These are phyloP conservation scores for Tilletia caries DNA, from an alignment of 1,284 basidiomycete species.

Conservation along the genomic window DNA sequence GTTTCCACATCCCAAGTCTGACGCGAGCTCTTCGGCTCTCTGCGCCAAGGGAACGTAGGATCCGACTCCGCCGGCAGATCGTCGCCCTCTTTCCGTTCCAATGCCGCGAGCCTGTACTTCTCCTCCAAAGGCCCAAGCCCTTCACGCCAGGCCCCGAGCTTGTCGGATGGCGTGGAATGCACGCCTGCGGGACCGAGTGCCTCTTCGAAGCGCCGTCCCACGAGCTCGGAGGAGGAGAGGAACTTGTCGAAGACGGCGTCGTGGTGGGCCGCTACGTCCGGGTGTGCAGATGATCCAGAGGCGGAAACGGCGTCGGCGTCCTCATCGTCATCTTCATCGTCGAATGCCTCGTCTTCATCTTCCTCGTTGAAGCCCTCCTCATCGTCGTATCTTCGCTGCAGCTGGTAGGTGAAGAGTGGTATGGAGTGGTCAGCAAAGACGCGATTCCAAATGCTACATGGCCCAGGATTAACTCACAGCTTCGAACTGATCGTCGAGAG, in stretches of 20 bases:
- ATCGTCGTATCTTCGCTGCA: constrained; percentile 1
- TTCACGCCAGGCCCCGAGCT: background rate
- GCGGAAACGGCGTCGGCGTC: constrained; percentile 58
- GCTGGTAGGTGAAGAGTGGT: too few species aligned
- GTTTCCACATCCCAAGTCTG: constrained; percentile 49
- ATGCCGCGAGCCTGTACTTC: background rate
- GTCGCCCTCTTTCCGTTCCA: background rate
- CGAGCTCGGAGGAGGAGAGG: constrained; percentile 54
- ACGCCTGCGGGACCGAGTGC: background rate
- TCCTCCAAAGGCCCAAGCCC: constrained; percentile 9
- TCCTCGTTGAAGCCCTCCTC: constrained; percentile 72
- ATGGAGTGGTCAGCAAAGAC: too few species aligned
- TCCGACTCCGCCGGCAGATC: constrained; percentile 2
- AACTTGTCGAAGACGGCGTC: constrained; percentile 90
- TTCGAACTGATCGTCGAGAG: constrained; percentile 89
- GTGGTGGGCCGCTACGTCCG: constrained; percentile 65
- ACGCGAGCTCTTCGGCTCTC: background rate
- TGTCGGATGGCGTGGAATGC: background rate
- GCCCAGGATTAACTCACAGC: constrained; percentile 67
- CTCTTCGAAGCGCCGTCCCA: background rate
- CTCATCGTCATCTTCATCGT: constrained; percentile 65
- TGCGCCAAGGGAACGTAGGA: constrained; percentile 7
- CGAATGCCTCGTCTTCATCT: constrained; percentile 69
- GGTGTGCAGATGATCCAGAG: constrained; percentile 57
- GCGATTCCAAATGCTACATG: too few species aligned